Conservation (phyloP, 2,329 filamentous ascomycete species). For the Lachnellula occidentalis region DNA sequence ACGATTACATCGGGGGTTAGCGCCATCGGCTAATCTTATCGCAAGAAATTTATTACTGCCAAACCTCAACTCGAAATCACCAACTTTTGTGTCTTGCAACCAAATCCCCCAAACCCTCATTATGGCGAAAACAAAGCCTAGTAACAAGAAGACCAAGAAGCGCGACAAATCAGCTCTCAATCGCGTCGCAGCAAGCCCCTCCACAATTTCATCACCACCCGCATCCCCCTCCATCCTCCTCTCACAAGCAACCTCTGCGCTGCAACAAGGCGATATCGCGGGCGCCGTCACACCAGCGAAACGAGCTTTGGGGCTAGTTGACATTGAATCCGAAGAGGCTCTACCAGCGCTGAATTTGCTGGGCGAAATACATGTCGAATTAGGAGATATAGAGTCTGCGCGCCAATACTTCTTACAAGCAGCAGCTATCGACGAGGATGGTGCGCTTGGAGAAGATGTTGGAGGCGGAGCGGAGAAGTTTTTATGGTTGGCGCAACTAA, state of each 20-base stretch:
- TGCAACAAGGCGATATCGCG: constrained; percentile 31
- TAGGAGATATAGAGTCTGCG: constrained; percentile 68
- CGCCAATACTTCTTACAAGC: constrained; percentile 67
- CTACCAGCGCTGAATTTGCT: constrained; percentile 31
- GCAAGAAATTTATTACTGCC: background rate
- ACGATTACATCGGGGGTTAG: no score
- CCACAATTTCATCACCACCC: constrained; percentile 23
- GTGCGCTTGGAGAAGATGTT: constrained; percentile 59
- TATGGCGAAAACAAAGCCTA: constrained; percentile 33
- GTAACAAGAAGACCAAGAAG: constrained; percentile 27
- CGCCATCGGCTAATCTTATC: no score
- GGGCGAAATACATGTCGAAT: constrained; percentile 34
- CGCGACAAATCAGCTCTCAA: constrained; percentile 26
- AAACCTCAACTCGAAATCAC: constrained; percentile 4
- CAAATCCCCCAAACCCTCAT: background rate
- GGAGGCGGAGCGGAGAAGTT: constrained; percentile 93
- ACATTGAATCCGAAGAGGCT: constrained; percentile 23
- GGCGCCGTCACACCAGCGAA: constrained; percentile 26
- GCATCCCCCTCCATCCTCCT: constrained; percentile 22
- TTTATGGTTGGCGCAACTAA: constrained; percentile 88
- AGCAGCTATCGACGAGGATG: constrained; percentile 70
- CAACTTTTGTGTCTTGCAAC: background rate
- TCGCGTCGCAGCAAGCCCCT: constrained; percentile 20
- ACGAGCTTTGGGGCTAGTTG: constrained; percentile 22
- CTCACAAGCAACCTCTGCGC: constrained; percentile 23